A percentile compares a stretch with the other conserved stretches of the same genome.
Conservation (phyloP, 495 filamentous ascomycete genomes). For the Jackrogersella multiformis region DNA sequence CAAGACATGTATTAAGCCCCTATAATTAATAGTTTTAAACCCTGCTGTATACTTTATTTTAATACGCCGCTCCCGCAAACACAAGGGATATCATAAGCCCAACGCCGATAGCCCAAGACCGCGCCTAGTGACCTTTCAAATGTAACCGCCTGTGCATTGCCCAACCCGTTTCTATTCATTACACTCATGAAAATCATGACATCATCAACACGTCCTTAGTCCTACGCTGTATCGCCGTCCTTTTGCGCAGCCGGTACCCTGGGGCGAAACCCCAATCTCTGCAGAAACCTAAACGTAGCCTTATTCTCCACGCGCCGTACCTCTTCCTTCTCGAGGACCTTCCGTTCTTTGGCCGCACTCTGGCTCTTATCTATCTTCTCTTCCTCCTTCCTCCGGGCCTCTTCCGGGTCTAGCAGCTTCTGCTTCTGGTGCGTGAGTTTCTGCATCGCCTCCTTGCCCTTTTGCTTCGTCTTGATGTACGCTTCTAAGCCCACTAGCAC, state of each 20-base stretch:
- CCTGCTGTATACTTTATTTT: not conserved
- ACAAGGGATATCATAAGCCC: constrained; percentile 22
- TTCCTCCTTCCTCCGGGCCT: constrained; percentile 51
- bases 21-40: not conserved
- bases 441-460: constrained; percentile 60
- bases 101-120: constrained; percentile 21
- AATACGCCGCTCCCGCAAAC: not conserved
- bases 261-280: constrained; percentile 46
- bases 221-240: constrained; percentile 6
- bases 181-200: too few species aligned
- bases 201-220: constrained; percentile 11
- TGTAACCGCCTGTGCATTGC: not conserved
- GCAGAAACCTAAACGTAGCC: constrained; percentile 45
- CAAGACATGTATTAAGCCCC: not conserved
- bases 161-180: constrained; percentile 6
- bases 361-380: constrained; percentile 58
- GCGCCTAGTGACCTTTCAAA: not conserved
- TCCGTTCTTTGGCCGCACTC: constrained; percentile 60
- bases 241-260: constrained; percentile 39
- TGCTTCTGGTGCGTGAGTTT: constrained; percentile 47
- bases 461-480: constrained; percentile 71
- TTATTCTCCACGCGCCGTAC: constrained; percentile 51
- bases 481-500: constrained; percentile 84
- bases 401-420: constrained; percentile 56
- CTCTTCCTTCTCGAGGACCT: constrained; percentile 51